A percentile compares a stretch with the other conserved stretches of the same genome.
These are phyloP conservation scores for Leishmania gerbilli DNA, from an alignment of 208 protist species.

Conservation along the genomic window DNA sequence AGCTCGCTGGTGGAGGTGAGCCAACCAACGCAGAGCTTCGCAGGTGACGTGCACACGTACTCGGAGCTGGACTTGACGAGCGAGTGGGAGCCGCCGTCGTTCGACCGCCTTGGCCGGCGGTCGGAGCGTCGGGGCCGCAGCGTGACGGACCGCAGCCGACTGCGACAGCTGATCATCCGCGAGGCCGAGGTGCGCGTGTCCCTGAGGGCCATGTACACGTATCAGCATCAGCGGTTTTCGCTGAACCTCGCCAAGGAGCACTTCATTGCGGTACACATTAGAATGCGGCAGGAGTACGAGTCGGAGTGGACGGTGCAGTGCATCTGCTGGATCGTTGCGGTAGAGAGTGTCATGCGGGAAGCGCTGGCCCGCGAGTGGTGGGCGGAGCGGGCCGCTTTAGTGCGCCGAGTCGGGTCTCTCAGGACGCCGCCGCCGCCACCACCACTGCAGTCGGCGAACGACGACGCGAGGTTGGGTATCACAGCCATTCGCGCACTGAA, in stretches of 20 bases:
- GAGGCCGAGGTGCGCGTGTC: conserved; percentile 48
- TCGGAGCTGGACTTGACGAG: conserved; percentile 55
- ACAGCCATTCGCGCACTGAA: background rate
- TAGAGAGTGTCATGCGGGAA: conserved; percentile 20
- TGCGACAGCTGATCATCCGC: conserved; percentile 33
- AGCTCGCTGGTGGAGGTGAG: conserved; percentile 65
- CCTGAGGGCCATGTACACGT: conserved; percentile 25
- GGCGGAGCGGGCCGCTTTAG: conserved; percentile 15
- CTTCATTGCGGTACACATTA: conserved; percentile 39
- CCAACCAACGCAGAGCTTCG: conserved; percentile 53
- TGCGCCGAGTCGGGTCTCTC: background rate
- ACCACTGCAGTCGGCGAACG: background rate
- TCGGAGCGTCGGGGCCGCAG: conserved; percentile 1
- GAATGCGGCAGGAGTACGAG: conserved; percentile 40
- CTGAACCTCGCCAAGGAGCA: conserved; percentile 35
- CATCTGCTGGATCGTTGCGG: conserved; percentile 14
- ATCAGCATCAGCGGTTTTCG: conserved; percentile 24
- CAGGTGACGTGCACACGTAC: conserved; percentile 29
- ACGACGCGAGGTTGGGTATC: background rate
- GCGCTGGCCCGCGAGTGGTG: conserved; percentile 14
- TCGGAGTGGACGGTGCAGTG: conserved; percentile 29
- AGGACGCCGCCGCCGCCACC: background rate
- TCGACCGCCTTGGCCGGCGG: conserved; percentile 26
- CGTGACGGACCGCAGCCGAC: conserved; percentile 21
- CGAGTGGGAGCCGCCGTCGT: conserved; percentile 45